phyloP scores from a whole-genome alignment of 805 yeast genomes.

The Wickerhamiella parazyma region DNA sequence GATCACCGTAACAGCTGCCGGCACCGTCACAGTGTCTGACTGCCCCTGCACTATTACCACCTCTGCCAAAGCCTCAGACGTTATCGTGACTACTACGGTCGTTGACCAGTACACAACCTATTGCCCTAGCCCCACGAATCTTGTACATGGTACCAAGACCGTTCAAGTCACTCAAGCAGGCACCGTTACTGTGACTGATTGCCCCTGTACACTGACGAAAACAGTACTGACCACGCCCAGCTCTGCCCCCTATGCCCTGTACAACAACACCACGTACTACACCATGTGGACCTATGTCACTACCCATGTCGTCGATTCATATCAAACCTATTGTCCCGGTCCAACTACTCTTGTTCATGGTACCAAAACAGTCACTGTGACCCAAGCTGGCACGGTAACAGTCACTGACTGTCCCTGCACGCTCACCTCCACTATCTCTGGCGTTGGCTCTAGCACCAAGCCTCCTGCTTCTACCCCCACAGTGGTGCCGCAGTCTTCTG shows the following conservation, averaged over 20 bases:
- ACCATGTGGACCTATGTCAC: conserved; percentile 21
- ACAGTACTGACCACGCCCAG: neutral
- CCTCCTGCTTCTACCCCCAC: neutral
- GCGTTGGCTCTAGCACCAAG: neutral
- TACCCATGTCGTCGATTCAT: neutral
- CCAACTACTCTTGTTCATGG: conserved; percentile 4
- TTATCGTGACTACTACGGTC: conserved; percentile 1
- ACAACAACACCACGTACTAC: conserved; percentile 1
- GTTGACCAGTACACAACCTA: neutral
- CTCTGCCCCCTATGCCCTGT: conserved; percentile 5
- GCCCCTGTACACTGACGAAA: neutral
- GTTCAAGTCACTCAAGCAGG: neutral
- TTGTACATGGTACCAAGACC: neutral
- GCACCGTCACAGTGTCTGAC: neutral
- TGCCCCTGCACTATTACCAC: conserved; percentile 7
- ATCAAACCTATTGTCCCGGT: neutral
- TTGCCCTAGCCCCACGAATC: neutral
- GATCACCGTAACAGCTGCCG: neutral
- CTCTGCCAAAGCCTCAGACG: neutral
- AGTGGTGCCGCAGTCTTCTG: neutral
- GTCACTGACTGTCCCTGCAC: conserved; percentile 14
- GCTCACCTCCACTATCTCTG: conserved; percentile 7
- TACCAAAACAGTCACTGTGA: conserved; percentile 5
- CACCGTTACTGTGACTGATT: conserved; percentile 1
- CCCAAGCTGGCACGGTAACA: conserved; percentile 7